phyloP scores from a whole-genome alignment of 768 basidiomycete genomes.

The Tephrocybe sp. region DNA sequence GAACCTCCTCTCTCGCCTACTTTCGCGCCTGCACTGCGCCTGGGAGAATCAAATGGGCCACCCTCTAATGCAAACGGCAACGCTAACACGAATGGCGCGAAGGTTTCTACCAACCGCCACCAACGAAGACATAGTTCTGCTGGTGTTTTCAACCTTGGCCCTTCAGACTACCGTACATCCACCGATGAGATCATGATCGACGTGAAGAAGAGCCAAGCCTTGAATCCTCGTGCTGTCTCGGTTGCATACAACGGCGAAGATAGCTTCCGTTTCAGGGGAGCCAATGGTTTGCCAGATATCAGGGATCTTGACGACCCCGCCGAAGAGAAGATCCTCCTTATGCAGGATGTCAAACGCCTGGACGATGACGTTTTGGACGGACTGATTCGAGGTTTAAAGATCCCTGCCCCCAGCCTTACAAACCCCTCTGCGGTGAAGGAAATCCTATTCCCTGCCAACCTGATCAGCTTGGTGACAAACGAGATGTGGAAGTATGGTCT shows the following conservation, averaged over 20 bases:
- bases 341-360: constrained; percentile 86
- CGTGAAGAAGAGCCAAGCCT: constrained; percentile 67
- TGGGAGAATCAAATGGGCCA: constrained; percentile 46
- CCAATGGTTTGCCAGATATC: constrained; percentile 69
- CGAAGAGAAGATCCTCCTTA: constrained; percentile 92
- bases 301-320: constrained; percentile 83
- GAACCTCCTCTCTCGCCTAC: constrained; percentile 83
- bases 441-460: constrained; percentile 97
- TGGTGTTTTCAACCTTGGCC: constrained; percentile 65
- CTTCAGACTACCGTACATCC: constrained; percentile 67
- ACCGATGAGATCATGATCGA: constrained; percentile 77
- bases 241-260: constrained; percentile 88
- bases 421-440: constrained; percentile 96
- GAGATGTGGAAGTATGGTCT: constrained; percentile 99
- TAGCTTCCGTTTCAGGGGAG: constrained; percentile 58
- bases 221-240: constrained; percentile 83
- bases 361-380: constrained; percentile 94
- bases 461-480: constrained; percentile 97
- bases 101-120: constrained; percentile 49
- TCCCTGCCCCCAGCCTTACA: constrained; percentile 85
- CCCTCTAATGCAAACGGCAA: constrained; percentile 29
- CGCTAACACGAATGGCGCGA: constrained; percentile 18
- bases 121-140: constrained; percentile 88
- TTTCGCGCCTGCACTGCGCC: constrained; percentile 77
- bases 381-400: constrained; percentile 88